A percentile compares a stretch with the other conserved stretches of the same genome.
These are phyloP conservation scores for Paxillus rubicundulus DNA, from an alignment of 768 basidiomycete genomes.

Conservation along the genomic window DNA sequence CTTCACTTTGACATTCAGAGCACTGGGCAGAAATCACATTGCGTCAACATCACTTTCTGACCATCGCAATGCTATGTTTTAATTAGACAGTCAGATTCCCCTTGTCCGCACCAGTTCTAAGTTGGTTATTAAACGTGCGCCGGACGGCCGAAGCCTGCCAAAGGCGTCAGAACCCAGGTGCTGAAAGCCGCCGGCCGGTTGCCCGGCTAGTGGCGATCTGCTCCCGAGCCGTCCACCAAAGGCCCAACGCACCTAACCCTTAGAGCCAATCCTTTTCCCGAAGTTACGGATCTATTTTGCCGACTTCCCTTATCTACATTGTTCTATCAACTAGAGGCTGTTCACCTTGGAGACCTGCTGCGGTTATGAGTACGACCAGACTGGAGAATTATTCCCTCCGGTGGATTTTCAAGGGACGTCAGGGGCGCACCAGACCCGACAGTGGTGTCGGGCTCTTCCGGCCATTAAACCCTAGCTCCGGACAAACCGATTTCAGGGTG, in stretches of 20 bases:
- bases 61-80: conserved; percentile 81
- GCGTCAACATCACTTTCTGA: conserved; percentile 74
- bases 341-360: conserved; percentile 82
- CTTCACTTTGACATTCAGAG: conserved; percentile 82
- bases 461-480: conserved; percentile 71
- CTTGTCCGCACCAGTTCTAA: conserved; percentile 79
- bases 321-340: conserved; percentile 79
- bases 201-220: too few species aligned
- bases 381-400: conserved; percentile 66
- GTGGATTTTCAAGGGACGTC: conserved; percentile 81
- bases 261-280: conserved; percentile 78
- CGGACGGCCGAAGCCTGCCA: conserved; percentile 44
- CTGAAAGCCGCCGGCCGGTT: too few species aligned
- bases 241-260: conserved; percentile 77
- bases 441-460: conserved; percentile 71
- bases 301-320: conserved; percentile 80
- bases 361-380: conserved; percentile 76
- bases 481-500: conserved; percentile 73
- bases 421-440: conserved; percentile 71
- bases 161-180: too few species aligned
- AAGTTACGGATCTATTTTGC: conserved; percentile 84
- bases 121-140: conserved; percentile 63
- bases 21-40: conserved; percentile 83
- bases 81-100: conserved; percentile 84
- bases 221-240: conserved; percentile 68